phyloP scores from a whole-genome alignment of 2,329 filamentous ascomycete species.

The Lecanoromycetidae sp. region DNA sequence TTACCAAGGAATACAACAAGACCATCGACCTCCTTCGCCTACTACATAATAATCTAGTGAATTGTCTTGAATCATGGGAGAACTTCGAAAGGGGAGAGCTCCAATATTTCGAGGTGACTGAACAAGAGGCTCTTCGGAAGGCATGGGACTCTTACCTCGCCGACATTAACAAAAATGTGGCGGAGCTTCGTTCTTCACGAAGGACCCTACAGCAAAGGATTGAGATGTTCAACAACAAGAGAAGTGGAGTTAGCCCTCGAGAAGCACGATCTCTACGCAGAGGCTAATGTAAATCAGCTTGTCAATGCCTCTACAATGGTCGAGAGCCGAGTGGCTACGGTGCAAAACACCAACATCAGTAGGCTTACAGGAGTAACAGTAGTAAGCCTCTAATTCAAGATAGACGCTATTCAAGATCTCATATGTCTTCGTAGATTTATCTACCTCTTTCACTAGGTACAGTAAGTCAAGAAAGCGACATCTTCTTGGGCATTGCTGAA shows the following conservation, averaged over 20 bases:
- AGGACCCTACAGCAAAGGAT: not conserved
- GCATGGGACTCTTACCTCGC: not conserved
- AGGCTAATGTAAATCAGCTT: too few relatives aligned
- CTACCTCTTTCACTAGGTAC: not conserved
- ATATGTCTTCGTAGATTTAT: not conserved
- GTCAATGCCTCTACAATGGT: slow-evolving; percentile 9
- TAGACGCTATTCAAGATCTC: not conserved
- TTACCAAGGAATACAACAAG: not conserved
- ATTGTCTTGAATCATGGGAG: not conserved
- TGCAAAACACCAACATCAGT: slow-evolving; percentile 11
- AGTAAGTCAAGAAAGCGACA: not conserved
- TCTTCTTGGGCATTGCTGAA: not conserved
- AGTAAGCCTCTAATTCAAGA: not conserved
- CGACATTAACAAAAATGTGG: not conserved
- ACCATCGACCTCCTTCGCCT: not conserved
- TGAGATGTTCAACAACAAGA: not conserved
- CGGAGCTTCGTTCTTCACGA: not conserved
- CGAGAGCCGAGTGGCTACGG: slow-evolving; percentile 12
- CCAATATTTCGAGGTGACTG: not conserved
- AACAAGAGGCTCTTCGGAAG: not conserved
- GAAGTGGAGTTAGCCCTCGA: not conserved
- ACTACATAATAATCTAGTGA: not conserved
- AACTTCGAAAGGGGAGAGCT: not conserved
- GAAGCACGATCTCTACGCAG: too few relatives aligned
- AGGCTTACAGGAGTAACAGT: not conserved